Conservation (phyloP, 2,329 filamentous ascomycete species). For the Bimuria novae-zelandiae region DNA sequence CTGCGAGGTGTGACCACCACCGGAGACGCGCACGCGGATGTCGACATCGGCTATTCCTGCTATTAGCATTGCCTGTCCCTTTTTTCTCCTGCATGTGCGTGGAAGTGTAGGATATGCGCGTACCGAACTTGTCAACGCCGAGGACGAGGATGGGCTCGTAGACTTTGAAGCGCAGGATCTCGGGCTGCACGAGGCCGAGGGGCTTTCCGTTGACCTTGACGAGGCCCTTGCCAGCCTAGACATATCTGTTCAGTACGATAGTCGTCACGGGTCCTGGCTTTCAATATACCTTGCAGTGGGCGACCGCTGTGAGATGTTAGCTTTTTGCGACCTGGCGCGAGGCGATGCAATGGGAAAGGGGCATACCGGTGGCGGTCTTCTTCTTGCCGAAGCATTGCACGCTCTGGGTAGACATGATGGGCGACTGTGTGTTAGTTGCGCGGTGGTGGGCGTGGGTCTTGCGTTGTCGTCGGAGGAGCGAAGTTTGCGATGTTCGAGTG, state of each 20-base stretch:
- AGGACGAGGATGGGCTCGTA: slow-evolving; percentile 98
- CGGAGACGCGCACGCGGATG: slow-evolving; percentile 93
- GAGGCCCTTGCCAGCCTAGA: slow-evolving; percentile 78
- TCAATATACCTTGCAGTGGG: slow-evolving; percentile 81
- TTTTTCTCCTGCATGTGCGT: slow-evolving; percentile 7
- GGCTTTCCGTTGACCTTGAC: slow-evolving; percentile 99
- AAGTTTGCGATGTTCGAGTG: slow-evolving; percentile 4
- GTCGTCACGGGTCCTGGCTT: slow-evolving; percentile 29
- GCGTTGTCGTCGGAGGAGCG: slow-evolving; percentile 15
- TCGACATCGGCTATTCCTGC: slow-evolving; percentile 82
- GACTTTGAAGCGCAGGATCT: slow-evolving; percentile 99
- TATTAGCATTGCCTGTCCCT: slow-evolving; percentile 20
- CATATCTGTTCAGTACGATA: slow-evolving; percentile 31
- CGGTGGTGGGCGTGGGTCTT: slow-evolving; percentile 32
- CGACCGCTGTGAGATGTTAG: slow-evolving; percentile 68
- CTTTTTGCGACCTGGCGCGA: slow-evolving; percentile 10
- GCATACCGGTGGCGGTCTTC: slow-evolving; percentile 57
- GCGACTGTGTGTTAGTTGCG: slow-evolving; percentile 43
- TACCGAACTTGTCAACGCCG: slow-evolving; percentile 92
- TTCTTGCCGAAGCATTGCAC: slow-evolving; percentile 97
- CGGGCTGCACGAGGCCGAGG: slow-evolving; percentile 89
- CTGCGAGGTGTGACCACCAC: slow-evolving; percentile 97
- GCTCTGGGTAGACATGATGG: slow-evolving; percentile 51
- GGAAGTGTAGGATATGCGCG: slow-evolving; percentile 39
- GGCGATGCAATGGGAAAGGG: background rate